Evolutionary conservation across 176 grass and related monocot species (phyloP), one percentile per base, ranked within the genome.

Genomic region (Musa troglodytarum): DNA sequence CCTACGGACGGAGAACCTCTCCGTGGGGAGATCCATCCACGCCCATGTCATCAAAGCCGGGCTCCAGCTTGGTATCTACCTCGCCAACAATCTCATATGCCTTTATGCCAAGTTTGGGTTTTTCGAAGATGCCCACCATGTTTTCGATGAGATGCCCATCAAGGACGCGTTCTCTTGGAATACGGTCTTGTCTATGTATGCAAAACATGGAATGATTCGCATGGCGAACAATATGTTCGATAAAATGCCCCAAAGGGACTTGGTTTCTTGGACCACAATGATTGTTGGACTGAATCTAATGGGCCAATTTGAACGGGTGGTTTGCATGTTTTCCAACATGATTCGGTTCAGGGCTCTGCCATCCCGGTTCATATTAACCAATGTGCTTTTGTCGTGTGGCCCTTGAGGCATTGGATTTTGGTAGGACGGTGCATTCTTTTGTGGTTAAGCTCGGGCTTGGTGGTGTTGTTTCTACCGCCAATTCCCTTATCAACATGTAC

Each of bases 401-500:
- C 0, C 3, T 66, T 0, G 72, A 77, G 57, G 72, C 75, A 0
- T 5, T 77, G 10, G 5, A 29, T 1, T 14, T 83, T 10, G 86
- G 86, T 43, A 82, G 76, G 63, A 88, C 72, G 76, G 79, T 86
- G 65, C 89, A 92, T 21, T 77, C 83, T 63, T 88, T 92, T 23
- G 86, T 64, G 12, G 68, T 88, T 50, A 92, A 88, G 76, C 86
- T 92, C 2, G 89, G 89, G 12, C 21, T 88, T 8, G 57, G 86
- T 23, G 61, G 50, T 56, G 88, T 53, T 10, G 81, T 92, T 75
- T 67, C 86, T 0, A 83, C 88, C 23, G 81, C 86, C 14, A 92
- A 88, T 59, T 92, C 89, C 14, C 66, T 92, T 61, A 72, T 92
- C 51, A 84, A 92, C 78, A 92, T 92, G 86, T 88, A 92, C n/a